Percentiles rank a stretch among this genome's conserved stretches.
Evolutionary conservation across 306 rosid species (phyloP).

Genomic region (Argentina anserina): DNA sequence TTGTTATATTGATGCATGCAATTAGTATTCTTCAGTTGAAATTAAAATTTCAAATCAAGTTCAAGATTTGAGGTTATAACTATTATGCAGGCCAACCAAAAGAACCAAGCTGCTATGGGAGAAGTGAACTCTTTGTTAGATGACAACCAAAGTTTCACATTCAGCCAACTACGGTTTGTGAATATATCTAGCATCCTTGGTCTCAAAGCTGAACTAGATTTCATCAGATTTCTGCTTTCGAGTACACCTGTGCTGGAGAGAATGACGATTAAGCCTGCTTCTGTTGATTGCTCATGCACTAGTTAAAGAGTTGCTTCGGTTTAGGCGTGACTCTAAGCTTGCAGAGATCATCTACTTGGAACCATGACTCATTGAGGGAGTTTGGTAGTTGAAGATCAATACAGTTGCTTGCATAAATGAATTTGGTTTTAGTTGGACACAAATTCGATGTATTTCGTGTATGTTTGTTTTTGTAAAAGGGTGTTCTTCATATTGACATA

Average conservation of each 20-base stretch:
- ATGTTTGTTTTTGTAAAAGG: no score
- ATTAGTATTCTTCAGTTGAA: no score
- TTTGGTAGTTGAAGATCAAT: no score
- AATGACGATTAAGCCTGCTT: conserved; percentile 43
- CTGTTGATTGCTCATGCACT: conserved; percentile 18
- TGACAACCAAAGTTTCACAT: conserved; percentile 18
- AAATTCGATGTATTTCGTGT: no score
- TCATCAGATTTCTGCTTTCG: conserved; percentile 44
- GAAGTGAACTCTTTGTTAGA: conserved; percentile 22
- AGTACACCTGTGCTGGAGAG: conserved; percentile 43
- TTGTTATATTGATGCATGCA: no score
- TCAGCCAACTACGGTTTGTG: conserved; percentile 39
- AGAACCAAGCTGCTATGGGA: conserved; percentile 16
- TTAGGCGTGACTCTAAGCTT: conserved; percentile 36
- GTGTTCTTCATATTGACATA: no score
- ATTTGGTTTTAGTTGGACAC: no score
- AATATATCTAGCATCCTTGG: conserved; percentile 38
- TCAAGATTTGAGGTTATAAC: neutral
- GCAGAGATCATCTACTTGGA: conserved; percentile 47
- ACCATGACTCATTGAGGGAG: neutral
- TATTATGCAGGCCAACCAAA: conserved; percentile 34
- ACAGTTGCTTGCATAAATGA: no score
- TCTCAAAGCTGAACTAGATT: conserved; percentile 39
- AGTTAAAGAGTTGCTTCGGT: conserved; percentile 40
- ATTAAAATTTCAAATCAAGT: no score